Evolutionary conservation across 2,329 filamentous ascomycete genomes (phyloP), one percentile per base, ranked within the genome.

Genomic region (Fusarium sororula): DNA sequence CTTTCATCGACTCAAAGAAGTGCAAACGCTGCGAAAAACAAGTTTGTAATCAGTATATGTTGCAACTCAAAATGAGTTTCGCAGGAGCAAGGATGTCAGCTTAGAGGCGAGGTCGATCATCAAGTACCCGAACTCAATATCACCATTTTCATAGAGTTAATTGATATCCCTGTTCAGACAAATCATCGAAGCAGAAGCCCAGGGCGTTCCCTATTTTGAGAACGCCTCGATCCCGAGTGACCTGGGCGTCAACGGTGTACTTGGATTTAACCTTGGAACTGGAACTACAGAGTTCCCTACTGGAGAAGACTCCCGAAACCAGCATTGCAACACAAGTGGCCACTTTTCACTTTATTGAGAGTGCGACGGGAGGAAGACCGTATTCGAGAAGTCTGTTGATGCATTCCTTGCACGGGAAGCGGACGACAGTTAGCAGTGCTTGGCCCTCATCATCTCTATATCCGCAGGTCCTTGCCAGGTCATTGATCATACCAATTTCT

Each of bases 321-420:
- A 79, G 7, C 80, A 82, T 45, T 78, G 72, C 35, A 1, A 62
- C 6, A 65, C 68, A 1, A 80, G 73, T 1, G 75, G 73, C 1
- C 80, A 82, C 45, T 30, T 42, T 3, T 11, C 9, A 5, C 76
- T 72, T 14, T 30, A 65, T 0, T 75, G 74, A 50, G 78, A 82
- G 39, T 82, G 80, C 50, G 71, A 75, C 7, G 54, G 42, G 38
- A 41, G 38, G 22, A 42, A n/a, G 13, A n/a, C 39, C 22, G 39
- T n/a, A 15, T 42, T 42, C 3, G 22, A n/a, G 2, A 42, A 42
- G 22, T 30, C 4, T 30, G 28, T 30, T 12, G 28, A 30, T 30
- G 28, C 28, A 12, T 3, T 30, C 28, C n/a, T n/a, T n/a, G n/a
- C n/a, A n/a, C n/a, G n/a, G n/a, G n/a, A n/a, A n/a, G n/a, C n/a